These are phyloP conservation scores for Malania oleifera DNA, from an alignment of 164 flowering plant species.

Conservation along the genomic window DNA sequence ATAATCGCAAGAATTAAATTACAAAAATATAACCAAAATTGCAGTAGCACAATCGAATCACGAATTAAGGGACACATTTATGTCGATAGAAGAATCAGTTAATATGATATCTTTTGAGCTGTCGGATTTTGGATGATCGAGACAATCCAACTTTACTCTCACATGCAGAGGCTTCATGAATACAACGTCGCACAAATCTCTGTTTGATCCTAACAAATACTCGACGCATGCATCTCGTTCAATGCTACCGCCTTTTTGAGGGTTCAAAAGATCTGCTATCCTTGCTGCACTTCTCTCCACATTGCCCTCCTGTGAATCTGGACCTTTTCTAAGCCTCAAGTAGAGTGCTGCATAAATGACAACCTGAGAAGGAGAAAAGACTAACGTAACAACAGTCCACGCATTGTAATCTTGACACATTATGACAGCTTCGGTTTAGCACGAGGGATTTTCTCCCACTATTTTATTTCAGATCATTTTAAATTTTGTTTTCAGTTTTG, in stretches of 20 bases:
- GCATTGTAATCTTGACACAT: too few species aligned
- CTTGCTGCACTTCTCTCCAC: slow-evolving; percentile 36
- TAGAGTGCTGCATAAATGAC: slow-evolving; percentile 53
- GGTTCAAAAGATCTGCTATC: slow-evolving; percentile 40
- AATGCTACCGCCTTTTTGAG: slow-evolving; percentile 14
- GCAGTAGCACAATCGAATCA: too few species aligned
- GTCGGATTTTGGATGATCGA: slow-evolving; percentile 52
- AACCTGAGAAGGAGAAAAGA: slow-evolving; percentile 39
- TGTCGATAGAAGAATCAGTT: slow-evolving; percentile 50
- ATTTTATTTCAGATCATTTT: too few species aligned
- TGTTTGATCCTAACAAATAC: slow-evolving; percentile 33
- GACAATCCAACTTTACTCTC: slow-evolving; percentile 41
- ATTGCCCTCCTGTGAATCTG: slow-evolving; percentile 8
- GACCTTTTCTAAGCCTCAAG: slow-evolving; percentile 34
- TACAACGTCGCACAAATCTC: slow-evolving; percentile 44
- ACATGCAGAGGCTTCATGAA: slow-evolving; percentile 65
- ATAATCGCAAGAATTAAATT: too few species aligned
- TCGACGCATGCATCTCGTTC: slow-evolving; percentile 29
- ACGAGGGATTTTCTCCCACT: too few species aligned
- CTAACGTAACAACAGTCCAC: background rate
- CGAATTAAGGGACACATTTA: slow-evolving; percentile 41
- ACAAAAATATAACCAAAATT: too few species aligned
- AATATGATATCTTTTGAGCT: slow-evolving; percentile 38
- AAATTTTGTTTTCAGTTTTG: too few species aligned
- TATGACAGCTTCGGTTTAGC: too few species aligned